Base-by-base conservation (phyloP, 139 green algal genomes). In the Eudorina sp. region DNA sequence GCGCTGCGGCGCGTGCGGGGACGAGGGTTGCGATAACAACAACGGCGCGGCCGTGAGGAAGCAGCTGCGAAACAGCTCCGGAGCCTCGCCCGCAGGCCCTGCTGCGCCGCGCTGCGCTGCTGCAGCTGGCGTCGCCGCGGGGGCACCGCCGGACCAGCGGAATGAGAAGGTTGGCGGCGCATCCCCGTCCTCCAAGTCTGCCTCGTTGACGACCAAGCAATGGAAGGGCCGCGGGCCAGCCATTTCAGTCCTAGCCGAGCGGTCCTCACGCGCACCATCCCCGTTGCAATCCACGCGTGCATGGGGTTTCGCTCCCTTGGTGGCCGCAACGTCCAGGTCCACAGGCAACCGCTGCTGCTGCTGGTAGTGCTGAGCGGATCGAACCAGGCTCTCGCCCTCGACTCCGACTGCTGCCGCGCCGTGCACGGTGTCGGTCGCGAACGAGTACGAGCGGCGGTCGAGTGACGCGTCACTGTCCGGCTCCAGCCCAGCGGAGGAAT, bases 61-160 rank as follows among this genome's bases (percentile, higher is more conserved):
- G 27, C 73, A 81, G 46, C 45, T 81, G 70, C 41, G 70, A 43
- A 64, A 27, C 27, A 81, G 73, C 45, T n/a, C 73, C 11, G 45
- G 6, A 21, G 16, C 58, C 58, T 68, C 58, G 18, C 58, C 18
- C 58, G 16, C 58, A 6, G 16, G 9, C 6, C 16, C 58, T 21
- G 16, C 58, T 14, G 16, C 58, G 23, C 23, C 16, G 18, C n/a
- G 6, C 58, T 68, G 18, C 58, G n/a, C n/a, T n/a, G n/a, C n/a
- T n/a, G n/a, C n/a, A n/a, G n/a, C n/a, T n/a, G n/a, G n/a, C n/a
- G n/a, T n/a, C n/a, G n/a, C n/a, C n/a, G n/a, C n/a, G n/a, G n/a
- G n/a, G n/a, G n/a, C n/a, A n/a, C n/a, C n/a, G n/a, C n/a, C n/a
- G n/a, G n/a, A n/a, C n/a, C n/a, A n/a, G n/a, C n/a, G n/a, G n/a